A percentile compares a stretch with the other conserved stretches of the same genome.
Evolutionary conservation across 78 protist genomes (phyloP).

Genomic region (Paratrimastix pyriformis): DNA sequence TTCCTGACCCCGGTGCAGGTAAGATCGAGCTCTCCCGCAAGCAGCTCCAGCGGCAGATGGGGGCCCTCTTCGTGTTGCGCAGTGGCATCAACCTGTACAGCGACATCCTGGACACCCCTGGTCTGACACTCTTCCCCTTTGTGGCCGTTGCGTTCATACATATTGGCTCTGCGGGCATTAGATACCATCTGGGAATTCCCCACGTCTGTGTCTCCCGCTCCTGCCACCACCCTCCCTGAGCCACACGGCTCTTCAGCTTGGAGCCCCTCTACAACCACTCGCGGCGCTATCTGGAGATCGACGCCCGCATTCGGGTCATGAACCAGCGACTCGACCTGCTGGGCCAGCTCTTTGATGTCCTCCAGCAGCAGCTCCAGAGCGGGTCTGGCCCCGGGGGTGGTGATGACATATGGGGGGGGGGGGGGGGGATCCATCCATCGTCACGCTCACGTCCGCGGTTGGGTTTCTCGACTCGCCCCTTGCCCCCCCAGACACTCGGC

Average conservation of each 20-base stretch:
- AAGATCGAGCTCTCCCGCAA: neutral
- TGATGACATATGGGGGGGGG: no score
- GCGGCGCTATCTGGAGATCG: neutral
- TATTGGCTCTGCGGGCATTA: no score
- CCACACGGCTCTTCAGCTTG: neutral
- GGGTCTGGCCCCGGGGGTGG: neutral
- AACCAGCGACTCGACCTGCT: conserved; percentile 11
- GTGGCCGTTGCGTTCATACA: no score
- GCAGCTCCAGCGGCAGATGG: neutral
- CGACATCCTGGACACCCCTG: conserved; percentile 10
- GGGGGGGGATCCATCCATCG: no score
- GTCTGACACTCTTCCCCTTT: no score
- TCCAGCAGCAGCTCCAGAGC: neutral
- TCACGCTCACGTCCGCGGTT: no score
- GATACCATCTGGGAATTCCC: no score
- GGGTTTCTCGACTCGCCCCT: no score
- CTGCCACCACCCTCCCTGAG: neutral
- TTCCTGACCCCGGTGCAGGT: no score
- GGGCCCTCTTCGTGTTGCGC: neutral
- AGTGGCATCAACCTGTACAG: conserved; percentile 5
- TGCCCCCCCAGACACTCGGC: neutral
- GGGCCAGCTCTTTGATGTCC: conserved; percentile 8
- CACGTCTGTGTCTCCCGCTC: neutral
- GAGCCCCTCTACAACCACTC: neutral
- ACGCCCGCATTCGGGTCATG: neutral